Conservation (phyloP, 2,329 filamentous ascomycete genomes). For the Coleophoma eucalyptorum region DNA sequence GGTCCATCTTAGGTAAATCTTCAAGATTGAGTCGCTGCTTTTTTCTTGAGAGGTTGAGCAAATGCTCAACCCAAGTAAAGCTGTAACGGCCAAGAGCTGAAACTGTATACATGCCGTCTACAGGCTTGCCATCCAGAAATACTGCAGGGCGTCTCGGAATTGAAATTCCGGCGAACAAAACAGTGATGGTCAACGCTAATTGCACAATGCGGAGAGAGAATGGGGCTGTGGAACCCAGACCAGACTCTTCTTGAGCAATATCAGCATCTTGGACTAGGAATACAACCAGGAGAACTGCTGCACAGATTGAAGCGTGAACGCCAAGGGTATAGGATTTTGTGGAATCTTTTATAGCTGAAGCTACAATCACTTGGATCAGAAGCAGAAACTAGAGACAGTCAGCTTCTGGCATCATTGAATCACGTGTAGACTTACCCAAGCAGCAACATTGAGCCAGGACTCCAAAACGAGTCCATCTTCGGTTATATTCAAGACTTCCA, state of each 20-base stretch:
- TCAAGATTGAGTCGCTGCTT: constrained; percentile 57
- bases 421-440: constrained; percentile 55
- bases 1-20: constrained; percentile 60
- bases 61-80: constrained; percentile 57
- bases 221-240: constrained; percentile 19
- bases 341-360: constrained; percentile 46
- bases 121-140: constrained; percentile 49
- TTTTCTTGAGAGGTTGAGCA: constrained; percentile 51
- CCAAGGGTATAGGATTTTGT: constrained; percentile 51
- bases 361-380: constrained; percentile 45
- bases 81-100: constrained; percentile 60
- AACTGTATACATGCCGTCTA: constrained; percentile 61
- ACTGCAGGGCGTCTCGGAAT: constrained; percentile 67
- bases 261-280: constrained; percentile 41
- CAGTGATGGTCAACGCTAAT: constrained; percentile 37
- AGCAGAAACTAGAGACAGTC: constrained; percentile 40
- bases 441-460: constrained; percentile 55
- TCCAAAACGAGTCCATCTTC: constrained; percentile 41
- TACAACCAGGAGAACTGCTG: constrained; percentile 37
- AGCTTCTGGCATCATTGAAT: constrained; percentile 7
- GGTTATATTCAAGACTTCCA: constrained; percentile 38
- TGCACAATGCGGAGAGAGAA: constrained; percentile 46
- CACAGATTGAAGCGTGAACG: constrained; percentile 45
- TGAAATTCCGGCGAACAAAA: constrained; percentile 45
- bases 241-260: constrained; percentile 25